A percentile compares a stretch with the other conserved stretches of the same genome.
phyloP scores from a whole-genome alignment of 768 basidiomycete genomes.

The Phlebiopsis flavidoalba region DNA sequence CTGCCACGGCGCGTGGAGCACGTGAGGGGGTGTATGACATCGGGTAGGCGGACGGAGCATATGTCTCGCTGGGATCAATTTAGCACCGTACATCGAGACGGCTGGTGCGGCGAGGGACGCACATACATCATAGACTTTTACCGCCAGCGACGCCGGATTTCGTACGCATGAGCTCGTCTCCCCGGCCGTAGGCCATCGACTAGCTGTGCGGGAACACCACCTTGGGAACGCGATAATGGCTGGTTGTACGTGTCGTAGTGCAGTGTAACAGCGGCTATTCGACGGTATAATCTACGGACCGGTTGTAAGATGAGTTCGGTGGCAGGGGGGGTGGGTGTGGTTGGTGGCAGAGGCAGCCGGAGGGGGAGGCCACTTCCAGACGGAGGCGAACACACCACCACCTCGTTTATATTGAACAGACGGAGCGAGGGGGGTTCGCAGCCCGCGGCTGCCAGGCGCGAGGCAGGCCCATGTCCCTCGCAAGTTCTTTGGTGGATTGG shows the following conservation, averaged over 20 bases:
- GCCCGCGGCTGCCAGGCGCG: neutral
- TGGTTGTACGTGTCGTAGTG: conserved; percentile 35
- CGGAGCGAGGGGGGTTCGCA: neutral
- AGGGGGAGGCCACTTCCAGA: neutral
- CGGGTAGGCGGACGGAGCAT: conserved; percentile 42
- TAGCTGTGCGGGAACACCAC: conserved; percentile 17
- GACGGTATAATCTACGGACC: neutral
- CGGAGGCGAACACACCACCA: neutral
- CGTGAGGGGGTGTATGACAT: conserved; percentile 30
- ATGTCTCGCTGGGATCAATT: conserved; percentile 21
- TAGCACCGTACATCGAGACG: neutral
- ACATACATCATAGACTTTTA: conserved; percentile 41
- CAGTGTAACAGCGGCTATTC: conserved; percentile 41
- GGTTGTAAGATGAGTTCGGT: neutral
- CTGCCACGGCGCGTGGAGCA: conserved; percentile 17
- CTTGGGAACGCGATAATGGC: conserved; percentile 33
- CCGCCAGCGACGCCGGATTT: conserved; percentile 33
- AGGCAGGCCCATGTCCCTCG: neutral
- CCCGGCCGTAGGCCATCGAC: conserved; percentile 16
- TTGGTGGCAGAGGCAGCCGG: neutral
- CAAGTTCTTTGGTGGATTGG: too few species aligned
- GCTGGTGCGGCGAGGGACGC: neutral
- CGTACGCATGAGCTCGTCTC: conserved; percentile 31
- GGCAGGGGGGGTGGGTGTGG: neutral
- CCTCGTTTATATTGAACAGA: neutral